phyloP scores from a whole-genome alignment of 1,284 basidiomycete genomes.

The Sporisorium exsertum region DNA sequence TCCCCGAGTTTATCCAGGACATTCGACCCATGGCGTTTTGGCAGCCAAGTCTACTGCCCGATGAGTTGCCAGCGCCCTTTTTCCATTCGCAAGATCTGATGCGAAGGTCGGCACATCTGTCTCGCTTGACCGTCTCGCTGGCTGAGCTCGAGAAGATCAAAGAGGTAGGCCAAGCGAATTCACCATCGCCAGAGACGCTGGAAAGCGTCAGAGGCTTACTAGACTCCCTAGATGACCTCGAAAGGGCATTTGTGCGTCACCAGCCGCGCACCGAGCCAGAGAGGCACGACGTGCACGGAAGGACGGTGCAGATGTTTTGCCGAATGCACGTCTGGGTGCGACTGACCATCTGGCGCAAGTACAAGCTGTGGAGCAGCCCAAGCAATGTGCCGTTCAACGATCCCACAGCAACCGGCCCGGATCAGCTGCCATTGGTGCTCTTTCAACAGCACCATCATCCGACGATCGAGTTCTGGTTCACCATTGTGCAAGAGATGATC shows the following conservation, averaged over 20 bases:
- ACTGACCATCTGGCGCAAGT: conserved; percentile 48
- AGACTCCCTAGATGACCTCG: conserved; percentile 30
- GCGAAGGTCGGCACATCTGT: conserved; percentile 39
- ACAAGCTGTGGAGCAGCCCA: conserved; percentile 31
- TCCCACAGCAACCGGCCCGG: neutral
- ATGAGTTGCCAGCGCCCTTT: conserved; percentile 38
- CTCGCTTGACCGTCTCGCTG: conserved; percentile 26
- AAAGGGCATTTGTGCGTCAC: conserved; percentile 41
- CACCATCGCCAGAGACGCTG: conserved; percentile 23
- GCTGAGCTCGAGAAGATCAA: conserved; percentile 30
- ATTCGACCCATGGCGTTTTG: conserved; percentile 52
- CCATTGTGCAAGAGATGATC: conserved; percentile 32
- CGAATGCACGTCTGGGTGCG: conserved; percentile 53
- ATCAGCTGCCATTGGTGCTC: neutral
- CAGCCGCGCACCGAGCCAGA: conserved; percentile 33
- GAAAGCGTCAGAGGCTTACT: conserved; percentile 21
- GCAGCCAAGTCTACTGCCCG: conserved; percentile 45
- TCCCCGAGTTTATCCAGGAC: conserved; percentile 38
- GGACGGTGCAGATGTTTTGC: conserved; percentile 53
- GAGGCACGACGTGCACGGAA: conserved; percentile 32
- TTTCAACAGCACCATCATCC: conserved; percentile 37
- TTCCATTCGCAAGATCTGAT: conserved; percentile 54
- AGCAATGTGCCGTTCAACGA: neutral
- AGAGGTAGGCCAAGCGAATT: conserved; percentile 6
- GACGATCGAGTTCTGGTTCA: conserved; percentile 45